Conservation (phyloP, 2,329 filamentous ascomycete species). For the Fusarium continuum region DNA sequence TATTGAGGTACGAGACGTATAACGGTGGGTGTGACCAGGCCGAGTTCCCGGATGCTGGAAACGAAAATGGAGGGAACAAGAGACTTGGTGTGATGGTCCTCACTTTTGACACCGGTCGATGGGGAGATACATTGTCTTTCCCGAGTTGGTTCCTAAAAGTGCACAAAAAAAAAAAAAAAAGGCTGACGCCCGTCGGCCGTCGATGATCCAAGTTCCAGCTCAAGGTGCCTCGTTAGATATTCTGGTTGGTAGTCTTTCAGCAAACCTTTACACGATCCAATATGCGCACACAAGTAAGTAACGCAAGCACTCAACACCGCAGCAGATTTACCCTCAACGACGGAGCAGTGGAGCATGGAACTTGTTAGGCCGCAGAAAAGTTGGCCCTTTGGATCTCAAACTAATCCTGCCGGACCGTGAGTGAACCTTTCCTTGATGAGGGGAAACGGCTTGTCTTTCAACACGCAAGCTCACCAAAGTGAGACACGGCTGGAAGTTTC, state of each 20-base stretch:
- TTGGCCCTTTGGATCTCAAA: constrained; percentile 25
- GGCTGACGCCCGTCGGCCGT: too few species aligned
- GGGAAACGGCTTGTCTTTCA: constrained; percentile 25
- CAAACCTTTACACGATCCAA: constrained; percentile 16
- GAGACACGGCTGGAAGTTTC: constrained; percentile 41
- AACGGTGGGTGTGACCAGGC: constrained; percentile 10
- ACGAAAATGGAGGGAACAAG: constrained; percentile 5
- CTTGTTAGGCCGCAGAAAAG: constrained; percentile 25
- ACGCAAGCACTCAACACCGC: constrained; percentile 29
- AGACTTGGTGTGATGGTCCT: constrained; percentile 37
- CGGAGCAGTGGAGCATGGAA: constrained; percentile 17
- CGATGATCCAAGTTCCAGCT: constrained; percentile 21
- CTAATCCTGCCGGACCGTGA: constrained; percentile 27
- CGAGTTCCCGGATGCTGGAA: constrained; percentile 24
- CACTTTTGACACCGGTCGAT: constrained; percentile 35
- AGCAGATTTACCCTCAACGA: constrained; percentile 22
- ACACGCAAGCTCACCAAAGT: constrained; percentile 32
- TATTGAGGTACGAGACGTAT: constrained; percentile 7
- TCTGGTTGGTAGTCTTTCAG: constrained; percentile 15
- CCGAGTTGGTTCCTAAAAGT: constrained; percentile 28
- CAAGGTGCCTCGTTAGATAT: constrained; percentile 8
- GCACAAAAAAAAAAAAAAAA: constrained; percentile 30
- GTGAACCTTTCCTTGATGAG: constrained; percentile 25
- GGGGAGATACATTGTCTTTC: constrained; percentile 40
- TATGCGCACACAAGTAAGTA: constrained; percentile 12